A percentile compares a stretch with the other conserved stretches of the same genome.
Evolutionary conservation across 768 basidiomycete genomes (phyloP).

Genomic region (Peribolospora kevripleyi): DNA sequence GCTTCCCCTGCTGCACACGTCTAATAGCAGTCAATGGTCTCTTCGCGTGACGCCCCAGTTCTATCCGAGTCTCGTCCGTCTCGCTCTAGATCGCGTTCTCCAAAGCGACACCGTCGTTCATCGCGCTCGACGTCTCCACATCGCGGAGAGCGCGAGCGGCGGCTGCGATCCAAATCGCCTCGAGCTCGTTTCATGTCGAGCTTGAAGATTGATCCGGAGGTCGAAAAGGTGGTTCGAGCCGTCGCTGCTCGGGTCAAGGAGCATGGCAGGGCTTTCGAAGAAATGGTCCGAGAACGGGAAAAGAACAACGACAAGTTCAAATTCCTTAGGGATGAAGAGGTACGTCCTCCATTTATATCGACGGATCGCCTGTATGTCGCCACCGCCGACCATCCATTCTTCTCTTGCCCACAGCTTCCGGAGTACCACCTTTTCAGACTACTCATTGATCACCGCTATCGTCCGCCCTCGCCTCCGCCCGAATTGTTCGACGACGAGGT

Average conservation of each 20-base stretch:
- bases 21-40: neutral
- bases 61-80: neutral
- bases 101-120: conserved; percentile 11
- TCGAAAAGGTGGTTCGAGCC: conserved; percentile 60
- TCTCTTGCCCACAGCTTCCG: conserved; percentile 16
- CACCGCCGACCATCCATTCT: neutral
- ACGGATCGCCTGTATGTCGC: neutral
- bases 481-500: conserved; percentile 22
- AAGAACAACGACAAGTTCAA: conserved; percentile 92
- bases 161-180: neutral
- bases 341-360: conserved; percentile 10
- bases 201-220: conserved; percentile 27
- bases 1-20: neutral
- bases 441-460: conserved; percentile 19
- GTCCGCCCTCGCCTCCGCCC: conserved; percentile 19
- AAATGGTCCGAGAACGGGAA: conserved; percentile 87
- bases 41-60: no score
- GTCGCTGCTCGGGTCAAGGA: conserved; percentile 62
- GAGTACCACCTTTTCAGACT: conserved; percentile 23
- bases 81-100: conserved; percentile 26
- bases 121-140: neutral
- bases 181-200: neutral
- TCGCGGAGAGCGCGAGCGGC: conserved; percentile 8
- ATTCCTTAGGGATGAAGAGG: conserved; percentile 37
- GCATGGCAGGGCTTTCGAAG: conserved; percentile 71